Evolutionary conservation across 352 stramenopile genomes (phyloP), one percentile per base, ranked within the genome.

Genomic region (Phytophthora chlamydospora): DNA sequence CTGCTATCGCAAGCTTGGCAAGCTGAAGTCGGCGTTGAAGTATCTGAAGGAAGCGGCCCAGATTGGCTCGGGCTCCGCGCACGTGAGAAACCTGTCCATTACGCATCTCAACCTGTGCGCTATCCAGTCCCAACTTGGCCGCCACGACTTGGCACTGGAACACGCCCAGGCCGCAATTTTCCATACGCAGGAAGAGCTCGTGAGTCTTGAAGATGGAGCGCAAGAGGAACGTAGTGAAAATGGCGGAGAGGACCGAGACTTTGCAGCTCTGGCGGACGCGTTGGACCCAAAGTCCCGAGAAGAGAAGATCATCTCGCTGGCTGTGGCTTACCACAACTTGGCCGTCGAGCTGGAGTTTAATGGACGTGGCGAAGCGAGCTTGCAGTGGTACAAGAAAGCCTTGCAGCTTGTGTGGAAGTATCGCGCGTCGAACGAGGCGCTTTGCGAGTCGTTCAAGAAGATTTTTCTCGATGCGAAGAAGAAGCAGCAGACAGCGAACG

Each of bases 311-410:
- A 74, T 93, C 31, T 83, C 80, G 24, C 71, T 93, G 3, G 85
- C 85, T 0, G 83, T 93, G 14, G 85, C 85, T 6, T 93, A 93
- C 57, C 85, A 91, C 46, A 93, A 93, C 48, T 63, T 93, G 21
- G 82, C 78, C 0, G 85, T 91, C 12, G 85, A 93, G 58, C 64
- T 93, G 1, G 85, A 93, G 54, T 91, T 91, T 53, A 93, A 90
- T 40, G 67, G 66, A 3, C 72, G 80, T 4, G 76, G 80, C 0
- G 82, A 91, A 27, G 80, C 82, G 9, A 91, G 85, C 53, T 66
- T 93, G 10, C 85, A 93, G 54, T 93, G 85, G 85, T 93, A 91
- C 52, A 91, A 91, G 62, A 91, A 93, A 51, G 81, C 85, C 1
- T 59, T 91, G 9, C 80, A 93, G 43, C 66, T 93, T 4, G 78